phyloP scores from a whole-genome alignment of 225 moss, liverwort and hornwort genomes.

The Ulota crispa region DNA sequence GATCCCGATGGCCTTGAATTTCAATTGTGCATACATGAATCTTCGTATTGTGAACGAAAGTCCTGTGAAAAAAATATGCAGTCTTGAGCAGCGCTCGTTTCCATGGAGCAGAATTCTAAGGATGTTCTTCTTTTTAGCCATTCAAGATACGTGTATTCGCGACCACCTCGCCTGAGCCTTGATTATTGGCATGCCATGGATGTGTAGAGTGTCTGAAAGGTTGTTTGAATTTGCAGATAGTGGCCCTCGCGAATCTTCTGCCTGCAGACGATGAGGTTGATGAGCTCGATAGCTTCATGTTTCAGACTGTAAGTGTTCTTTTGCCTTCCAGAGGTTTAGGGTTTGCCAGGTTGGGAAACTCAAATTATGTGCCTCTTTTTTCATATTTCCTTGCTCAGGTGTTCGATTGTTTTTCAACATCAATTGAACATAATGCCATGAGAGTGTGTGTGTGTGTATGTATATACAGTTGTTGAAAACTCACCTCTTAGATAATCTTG shows the following conservation, averaged over 20 bases:
- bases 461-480: not conserved
- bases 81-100: not conserved
- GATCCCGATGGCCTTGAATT: not conserved
- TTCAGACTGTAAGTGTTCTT: constrained; percentile 73
- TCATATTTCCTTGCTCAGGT: not conserved
- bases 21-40: too few species aligned
- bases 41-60: not conserved
- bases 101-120: not conserved
- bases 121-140: not conserved
- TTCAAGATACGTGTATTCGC: not conserved
- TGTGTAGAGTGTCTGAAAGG: not conserved
- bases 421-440: not conserved
- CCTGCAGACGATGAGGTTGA: constrained; percentile 79
- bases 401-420: not conserved
- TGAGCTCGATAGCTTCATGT: constrained; percentile 99
- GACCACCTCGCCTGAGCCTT: not conserved
- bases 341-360: not conserved
- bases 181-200: not conserved
- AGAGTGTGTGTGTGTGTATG: too few species aligned
- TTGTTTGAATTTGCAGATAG: constrained; percentile 59
- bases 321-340: not conserved
- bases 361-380: not conserved
- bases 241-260: constrained; percentile 89
- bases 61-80: not conserved
- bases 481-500: not conserved